Conservation (phyloP, 306 rosid species). For the Quercus engelmannii region DNA sequence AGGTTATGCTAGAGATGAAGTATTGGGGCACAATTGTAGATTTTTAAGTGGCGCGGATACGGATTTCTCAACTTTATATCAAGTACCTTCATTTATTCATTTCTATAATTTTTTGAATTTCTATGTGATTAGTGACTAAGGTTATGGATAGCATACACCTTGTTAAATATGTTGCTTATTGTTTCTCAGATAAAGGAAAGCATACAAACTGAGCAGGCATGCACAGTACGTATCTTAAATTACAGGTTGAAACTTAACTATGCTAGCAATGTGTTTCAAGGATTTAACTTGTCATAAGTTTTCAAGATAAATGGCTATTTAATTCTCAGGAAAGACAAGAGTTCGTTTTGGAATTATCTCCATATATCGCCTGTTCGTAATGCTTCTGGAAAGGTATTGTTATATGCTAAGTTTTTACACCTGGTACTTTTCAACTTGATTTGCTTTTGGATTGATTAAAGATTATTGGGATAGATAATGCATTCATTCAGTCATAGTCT, state of each 20-base stretch:
- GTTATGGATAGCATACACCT: slow-evolving; percentile 9
- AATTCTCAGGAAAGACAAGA: slow-evolving; percentile 71
- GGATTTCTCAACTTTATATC: slow-evolving; percentile 50
- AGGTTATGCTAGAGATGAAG: slow-evolving; percentile 84
- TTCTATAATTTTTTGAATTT: neutral
- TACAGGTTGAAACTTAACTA: slow-evolving; percentile 76
- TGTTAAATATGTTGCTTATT: slow-evolving; percentile 12
- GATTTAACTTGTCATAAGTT: slow-evolving; percentile 25
- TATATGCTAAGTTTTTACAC: slow-evolving; percentile 6
- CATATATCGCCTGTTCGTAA: slow-evolving; percentile 83
- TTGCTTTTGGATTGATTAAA: slow-evolving; percentile 1
- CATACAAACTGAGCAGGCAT: slow-evolving; percentile 57
- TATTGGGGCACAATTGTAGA: slow-evolving; percentile 82
- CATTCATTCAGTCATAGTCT: neutral
- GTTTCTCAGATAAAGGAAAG: slow-evolving; percentile 74
- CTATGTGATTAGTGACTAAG: slow-evolving; percentile 15
- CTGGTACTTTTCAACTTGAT: neutral
- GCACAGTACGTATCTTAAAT: slow-evolving; percentile 94
- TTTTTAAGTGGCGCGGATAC: slow-evolving; percentile 74
- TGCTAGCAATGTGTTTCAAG: slow-evolving; percentile 19
- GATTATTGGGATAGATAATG: neutral
- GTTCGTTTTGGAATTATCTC: slow-evolving; percentile 92
- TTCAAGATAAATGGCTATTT: slow-evolving; percentile 23
- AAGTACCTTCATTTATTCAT: slow-evolving; percentile 33
- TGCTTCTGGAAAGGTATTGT: slow-evolving; percentile 86